Evolutionary conservation across 129 eudicot species (phyloP).

Genomic region (Erigeron canadensis): DNA sequence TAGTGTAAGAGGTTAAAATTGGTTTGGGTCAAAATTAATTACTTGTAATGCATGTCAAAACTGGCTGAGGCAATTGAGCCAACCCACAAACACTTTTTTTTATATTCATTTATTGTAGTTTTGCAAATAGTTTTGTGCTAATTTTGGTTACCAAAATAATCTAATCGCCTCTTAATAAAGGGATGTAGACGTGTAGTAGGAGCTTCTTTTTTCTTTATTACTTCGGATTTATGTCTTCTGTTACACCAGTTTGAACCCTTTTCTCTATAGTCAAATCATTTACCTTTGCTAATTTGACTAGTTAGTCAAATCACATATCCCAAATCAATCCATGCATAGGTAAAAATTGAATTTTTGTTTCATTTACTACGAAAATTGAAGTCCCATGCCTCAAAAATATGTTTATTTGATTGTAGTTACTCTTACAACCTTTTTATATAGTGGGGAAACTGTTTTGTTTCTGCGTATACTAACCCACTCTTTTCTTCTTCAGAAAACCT

Average conservation of each 20-base stretch:
- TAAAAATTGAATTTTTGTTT: slow-evolving; percentile 3
- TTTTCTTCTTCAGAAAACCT: slow-evolving; percentile 66
- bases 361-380: neutral
- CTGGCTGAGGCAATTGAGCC: neutral
- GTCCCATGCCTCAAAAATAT: neutral
- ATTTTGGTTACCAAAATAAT: neutral
- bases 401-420: neutral
- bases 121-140: neutral
- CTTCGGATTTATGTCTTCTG: neutral
- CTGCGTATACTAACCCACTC: neutral
- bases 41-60: neutral
- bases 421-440: neutral
- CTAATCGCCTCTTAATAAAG: neutral
- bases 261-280: no score
- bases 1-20: neutral
- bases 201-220: neutral
- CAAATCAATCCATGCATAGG: neutral
- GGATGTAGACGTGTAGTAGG: neutral
- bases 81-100: neutral
- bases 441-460: neutral
- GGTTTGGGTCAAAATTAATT: neutral
- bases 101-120: neutral
- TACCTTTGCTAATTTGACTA: neutral
- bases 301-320: neutral
- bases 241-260: neutral